Percentiles rank a stretch among this genome's conserved stretches.
Conservation (phyloP, 805 yeast species). For the Kockiozyma suomiensis region DNA sequence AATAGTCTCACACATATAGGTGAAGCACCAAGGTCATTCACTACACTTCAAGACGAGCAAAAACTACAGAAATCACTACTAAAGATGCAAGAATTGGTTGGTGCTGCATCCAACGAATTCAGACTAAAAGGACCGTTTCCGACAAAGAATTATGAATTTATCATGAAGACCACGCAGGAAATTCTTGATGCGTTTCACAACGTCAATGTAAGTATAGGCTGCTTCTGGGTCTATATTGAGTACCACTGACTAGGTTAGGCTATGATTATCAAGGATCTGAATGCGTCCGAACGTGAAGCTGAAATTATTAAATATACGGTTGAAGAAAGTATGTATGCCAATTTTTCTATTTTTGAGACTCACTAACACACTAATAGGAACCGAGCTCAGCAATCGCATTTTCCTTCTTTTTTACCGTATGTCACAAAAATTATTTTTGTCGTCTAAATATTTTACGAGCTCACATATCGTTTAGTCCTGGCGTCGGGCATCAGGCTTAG, state of each 20-base stretch:
- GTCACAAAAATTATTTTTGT: slow-evolving; percentile 36
- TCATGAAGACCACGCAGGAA: slow-evolving; percentile 60
- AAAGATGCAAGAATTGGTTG: slow-evolving; percentile 32
- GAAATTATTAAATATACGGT: slow-evolving; percentile 58
- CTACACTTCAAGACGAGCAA: slow-evolving; percentile 25
- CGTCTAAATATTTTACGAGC: neutral
- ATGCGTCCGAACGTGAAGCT: slow-evolving; percentile 55
- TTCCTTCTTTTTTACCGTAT: slow-evolving; percentile 68
- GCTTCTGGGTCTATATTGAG: too few species aligned
- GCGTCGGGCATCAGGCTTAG: slow-evolving; percentile 76
- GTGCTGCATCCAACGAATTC: slow-evolving; percentile 53
- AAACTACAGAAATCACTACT: slow-evolving; percentile 35
- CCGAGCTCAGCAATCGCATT: slow-evolving; percentile 68
- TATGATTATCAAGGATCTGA: slow-evolving; percentile 65
- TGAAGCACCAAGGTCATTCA: slow-evolving; percentile 14
- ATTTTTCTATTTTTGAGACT: too few species aligned
- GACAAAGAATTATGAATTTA: slow-evolving; percentile 50
- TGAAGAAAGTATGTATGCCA: slow-evolving; percentile 34
- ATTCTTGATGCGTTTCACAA: slow-evolving; percentile 78
- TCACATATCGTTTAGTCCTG: slow-evolving; percentile 48
- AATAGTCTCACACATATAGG: slow-evolving; percentile 36
- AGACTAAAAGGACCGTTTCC: slow-evolving; percentile 78
- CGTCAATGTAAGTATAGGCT: slow-evolving; percentile 55
- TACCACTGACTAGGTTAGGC: slow-evolving; percentile 11
- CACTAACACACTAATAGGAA: slow-evolving; percentile 3